Percentiles rank a stretch among this genome's conserved stretches.
phyloP scores from a whole-genome alignment of 2,329 filamentous ascomycete species.

The Sordariomycetes sp. region DNA sequence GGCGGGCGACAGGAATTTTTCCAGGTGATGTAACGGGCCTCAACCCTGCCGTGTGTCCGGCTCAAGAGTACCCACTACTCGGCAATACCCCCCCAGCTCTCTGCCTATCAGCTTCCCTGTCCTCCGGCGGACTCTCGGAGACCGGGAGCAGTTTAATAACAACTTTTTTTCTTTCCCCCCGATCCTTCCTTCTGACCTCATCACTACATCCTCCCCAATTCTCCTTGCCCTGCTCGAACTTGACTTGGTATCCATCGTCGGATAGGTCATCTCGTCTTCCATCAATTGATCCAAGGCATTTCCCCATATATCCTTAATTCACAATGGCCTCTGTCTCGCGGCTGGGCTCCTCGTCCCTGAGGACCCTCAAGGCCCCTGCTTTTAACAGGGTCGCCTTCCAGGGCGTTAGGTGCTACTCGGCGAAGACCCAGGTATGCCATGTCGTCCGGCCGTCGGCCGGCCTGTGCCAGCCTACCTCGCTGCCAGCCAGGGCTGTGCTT shows the following conservation, averaged over 20 bases:
- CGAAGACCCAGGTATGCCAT: constrained; percentile 67
- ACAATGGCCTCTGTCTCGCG: constrained; percentile 77
- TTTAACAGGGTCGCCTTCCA: constrained; percentile 64
- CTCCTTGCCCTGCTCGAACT: constrained; percentile 5
- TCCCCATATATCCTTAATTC: constrained; percentile 10
- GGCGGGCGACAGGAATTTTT: background rate
- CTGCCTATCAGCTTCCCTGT: constrained; percentile 1
- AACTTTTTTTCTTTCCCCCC: constrained; percentile 19
- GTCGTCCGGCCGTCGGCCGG: too few relatives aligned
- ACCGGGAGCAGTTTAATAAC: constrained; percentile 2
- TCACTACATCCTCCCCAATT: constrained; percentile 11
- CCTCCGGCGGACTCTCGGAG: constrained; percentile 2
- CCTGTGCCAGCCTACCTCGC: background rate
- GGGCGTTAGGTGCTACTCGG: constrained; percentile 80
- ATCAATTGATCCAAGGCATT: constrained; percentile 6
- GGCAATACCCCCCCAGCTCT: background rate
- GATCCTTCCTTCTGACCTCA: constrained; percentile 15
- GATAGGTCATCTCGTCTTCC: background rate
- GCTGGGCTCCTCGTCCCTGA: constrained; percentile 69
- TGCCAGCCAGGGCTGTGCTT: background rate
- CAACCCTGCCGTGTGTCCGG: background rate
- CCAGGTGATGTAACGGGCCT: background rate
- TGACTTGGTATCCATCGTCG: background rate
- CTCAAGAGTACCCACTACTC: background rate
- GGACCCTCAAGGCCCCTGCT: constrained; percentile 56